Evolutionary conservation across 2,329 filamentous ascomycete species (phyloP).

Genomic region (Domatiomyces catenatus): DNA sequence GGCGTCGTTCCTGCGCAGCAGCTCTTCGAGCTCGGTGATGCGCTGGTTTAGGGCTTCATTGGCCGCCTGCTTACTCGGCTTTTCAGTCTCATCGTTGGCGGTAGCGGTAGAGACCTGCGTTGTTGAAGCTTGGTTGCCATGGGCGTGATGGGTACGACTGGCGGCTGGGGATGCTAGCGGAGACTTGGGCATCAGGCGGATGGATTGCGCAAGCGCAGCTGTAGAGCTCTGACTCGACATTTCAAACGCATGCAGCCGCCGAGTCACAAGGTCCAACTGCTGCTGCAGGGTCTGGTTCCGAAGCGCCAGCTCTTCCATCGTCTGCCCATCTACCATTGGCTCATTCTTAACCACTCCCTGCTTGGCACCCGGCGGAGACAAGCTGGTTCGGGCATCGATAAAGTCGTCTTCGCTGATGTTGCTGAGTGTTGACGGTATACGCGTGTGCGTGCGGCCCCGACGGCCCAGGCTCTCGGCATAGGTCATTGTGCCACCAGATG

Average conservation of each 20-base stretch:
- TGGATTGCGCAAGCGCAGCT: constrained; percentile 72
- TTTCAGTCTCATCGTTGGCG: not conserved
- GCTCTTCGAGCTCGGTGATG: constrained; percentile 52
- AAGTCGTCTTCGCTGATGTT: constrained; percentile 72
- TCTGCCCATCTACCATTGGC: constrained; percentile 36
- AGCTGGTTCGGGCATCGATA: constrained; percentile 65
- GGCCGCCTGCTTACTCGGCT: not conserved
- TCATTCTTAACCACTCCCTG: constrained; percentile 16
- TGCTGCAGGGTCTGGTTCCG: constrained; percentile 79
- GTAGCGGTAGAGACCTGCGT: not conserved
- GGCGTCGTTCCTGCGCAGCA: constrained; percentile 41
- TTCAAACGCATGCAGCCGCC: constrained; percentile 83
- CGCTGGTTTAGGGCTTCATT: constrained; percentile 28
- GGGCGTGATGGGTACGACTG: constrained; percentile 10
- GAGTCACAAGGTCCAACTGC: constrained; percentile 71
- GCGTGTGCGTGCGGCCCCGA: constrained; percentile 26
- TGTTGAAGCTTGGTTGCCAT: not conserved
- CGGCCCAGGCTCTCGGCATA: constrained; percentile 73
- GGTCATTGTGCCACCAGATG: constrained; percentile 76
- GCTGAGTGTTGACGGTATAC: constrained; percentile 29
- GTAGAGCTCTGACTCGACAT: constrained; percentile 77
- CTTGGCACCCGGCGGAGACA: constrained; percentile 26
- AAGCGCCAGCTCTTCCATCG: constrained; percentile 71
- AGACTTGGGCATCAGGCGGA: constrained; percentile 33
- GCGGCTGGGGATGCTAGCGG: constrained; percentile 14